Percentiles rank a stretch among this genome's conserved stretches.
Evolutionary conservation across 306 rosid species (phyloP).

Genomic region (Cucurbita moschata): DNA sequence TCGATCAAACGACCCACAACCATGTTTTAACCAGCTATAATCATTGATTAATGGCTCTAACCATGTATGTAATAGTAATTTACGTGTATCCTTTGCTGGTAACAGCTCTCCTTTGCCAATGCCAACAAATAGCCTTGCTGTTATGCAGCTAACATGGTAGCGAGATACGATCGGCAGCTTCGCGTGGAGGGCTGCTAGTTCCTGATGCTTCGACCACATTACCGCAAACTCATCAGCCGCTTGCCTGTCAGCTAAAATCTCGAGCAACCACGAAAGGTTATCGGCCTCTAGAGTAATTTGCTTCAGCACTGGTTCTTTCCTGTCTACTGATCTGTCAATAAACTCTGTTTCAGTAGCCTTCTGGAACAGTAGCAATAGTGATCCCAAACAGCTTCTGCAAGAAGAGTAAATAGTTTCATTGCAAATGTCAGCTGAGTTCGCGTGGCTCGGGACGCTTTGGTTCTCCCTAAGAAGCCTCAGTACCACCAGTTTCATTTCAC

Average conservation of each 20-base stretch:
- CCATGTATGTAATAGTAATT: constrained; percentile 60
- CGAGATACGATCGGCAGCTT: constrained; percentile 50
- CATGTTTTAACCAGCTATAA: constrained; percentile 78
- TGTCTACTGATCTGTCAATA: constrained; percentile 14
- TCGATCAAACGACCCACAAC: constrained; percentile 68
- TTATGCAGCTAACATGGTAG: constrained; percentile 61
- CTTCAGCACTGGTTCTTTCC: constrained; percentile 43
- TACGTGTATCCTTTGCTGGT: constrained; percentile 62
- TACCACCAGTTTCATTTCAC: constrained; percentile 79
- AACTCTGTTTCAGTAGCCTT: constrained; percentile 36
- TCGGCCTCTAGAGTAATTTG: constrained; percentile 66
- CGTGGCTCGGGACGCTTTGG: constrained; percentile 30
- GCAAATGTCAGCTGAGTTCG: constrained; percentile 40
- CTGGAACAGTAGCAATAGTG: constrained; percentile 47
- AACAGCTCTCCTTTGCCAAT: constrained; percentile 79
- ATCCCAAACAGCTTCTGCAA: constrained; percentile 46
- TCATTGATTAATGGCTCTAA: constrained; percentile 78
- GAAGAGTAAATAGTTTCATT: constrained; percentile 43
- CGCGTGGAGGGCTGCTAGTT: constrained; percentile 51
- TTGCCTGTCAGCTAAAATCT: constrained; percentile 69
- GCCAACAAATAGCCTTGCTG: constrained; percentile 62
- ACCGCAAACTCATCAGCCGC: constrained; percentile 69
- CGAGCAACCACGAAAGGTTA: constrained; percentile 76
- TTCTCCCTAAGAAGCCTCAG: constrained; percentile 76
- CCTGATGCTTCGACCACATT: constrained; percentile 74